Base-by-base conservation (phyloP, 805 yeast genomes). In the Dipodascus geniculatus region DNA sequence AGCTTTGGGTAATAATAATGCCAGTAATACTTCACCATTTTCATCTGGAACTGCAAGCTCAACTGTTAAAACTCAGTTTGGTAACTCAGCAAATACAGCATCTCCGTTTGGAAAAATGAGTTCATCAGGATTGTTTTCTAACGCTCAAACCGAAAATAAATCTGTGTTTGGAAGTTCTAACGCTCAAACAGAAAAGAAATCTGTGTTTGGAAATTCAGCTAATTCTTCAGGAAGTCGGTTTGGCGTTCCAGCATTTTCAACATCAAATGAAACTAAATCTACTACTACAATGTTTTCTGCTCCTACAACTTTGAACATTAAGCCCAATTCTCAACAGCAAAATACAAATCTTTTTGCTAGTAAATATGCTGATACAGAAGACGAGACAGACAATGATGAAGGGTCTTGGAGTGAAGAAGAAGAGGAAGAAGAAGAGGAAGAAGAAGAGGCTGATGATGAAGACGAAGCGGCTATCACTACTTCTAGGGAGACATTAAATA, bases 371-470 rank as follows among this genome's bases (percentile, higher is more conserved):
- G 53, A 6, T 22, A 9, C 42, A 42, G 48, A 6, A 24, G 23
- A 50, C 24, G 42, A 28, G 49, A 23, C 33, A 23, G 51, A n/a
- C 38, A 23, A 44, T 14, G 49, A 42, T 22, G 50, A 47, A 42
- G 31, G 22, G 28, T 19, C 11, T 50, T 42, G 42, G n/a, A 35
- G n/a, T 9, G 28, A 14, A 47, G 49, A 47, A 11, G 17, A 4
- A 16, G 63, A 53, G n/a, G 56, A 42, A 22, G 59, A 54, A 20
- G 48, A 20, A n/a, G 49, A 50, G 8, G 56, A 53, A 22, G 20
- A 47, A n/a, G 51, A 44, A 3, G 54, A 42, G 23, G 53, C 42
- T 8, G 28, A 22, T 8, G 55, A 28, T 28, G 33, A 28, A 6
- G 33, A 28, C 6, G 33, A 28, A 6, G 33, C 6, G 33, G 33